Base-by-base conservation (phyloP, 768 basidiomycete genomes). In the Pleurotus salmoneostramineus region DNA sequence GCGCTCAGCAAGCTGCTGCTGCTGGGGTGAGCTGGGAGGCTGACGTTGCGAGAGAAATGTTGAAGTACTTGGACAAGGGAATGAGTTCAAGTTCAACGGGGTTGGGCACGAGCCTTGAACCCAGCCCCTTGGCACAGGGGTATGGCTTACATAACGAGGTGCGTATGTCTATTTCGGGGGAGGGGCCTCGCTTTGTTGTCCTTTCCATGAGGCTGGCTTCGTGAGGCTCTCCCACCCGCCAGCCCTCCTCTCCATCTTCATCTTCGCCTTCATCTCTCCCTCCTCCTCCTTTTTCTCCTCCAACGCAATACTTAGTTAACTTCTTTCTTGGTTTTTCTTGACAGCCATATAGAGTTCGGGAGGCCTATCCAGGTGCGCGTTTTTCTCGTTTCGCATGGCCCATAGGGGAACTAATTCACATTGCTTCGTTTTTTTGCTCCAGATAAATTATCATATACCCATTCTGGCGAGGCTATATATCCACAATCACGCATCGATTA, bases 41-140 rank as follows among this genome's bases (percentile, higher is more conserved):
- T 3, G 75, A 80, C 56, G 81, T 85, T 15, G 81, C 84, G 44
- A 78, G 76, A 58, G 80, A 83, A 62, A 80, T 86, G 56, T 63
- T 86, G 40, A 71, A 75, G 37, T 66, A 58, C 15, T 27, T 54
- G 50, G 43, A 54, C 50, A 45, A 45, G 40, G 57, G 34, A 33
- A n/a, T 21, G 31, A 4, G 31, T 17, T 14, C 56, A 43, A 11
- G 10, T 11, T 33, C 31, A 15, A 31, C 17, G 40, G 11, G 35
- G 14, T 43, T 56, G 21, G 21, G 21, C 21, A 27, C 21, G 21
- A 27, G 21, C 21, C 37, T 40, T 8, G 10, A 40, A n/a, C 37
- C 37, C 8, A 40, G 37, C 37, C 37, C 8, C 37, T 40, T 40
- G 37, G 37, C 44, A 11, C 12, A 45, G 44, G 15, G 44, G 15